Evolutionary conservation across 257 asterid species (phyloP).

Genomic region (Petunia secreta): DNA sequence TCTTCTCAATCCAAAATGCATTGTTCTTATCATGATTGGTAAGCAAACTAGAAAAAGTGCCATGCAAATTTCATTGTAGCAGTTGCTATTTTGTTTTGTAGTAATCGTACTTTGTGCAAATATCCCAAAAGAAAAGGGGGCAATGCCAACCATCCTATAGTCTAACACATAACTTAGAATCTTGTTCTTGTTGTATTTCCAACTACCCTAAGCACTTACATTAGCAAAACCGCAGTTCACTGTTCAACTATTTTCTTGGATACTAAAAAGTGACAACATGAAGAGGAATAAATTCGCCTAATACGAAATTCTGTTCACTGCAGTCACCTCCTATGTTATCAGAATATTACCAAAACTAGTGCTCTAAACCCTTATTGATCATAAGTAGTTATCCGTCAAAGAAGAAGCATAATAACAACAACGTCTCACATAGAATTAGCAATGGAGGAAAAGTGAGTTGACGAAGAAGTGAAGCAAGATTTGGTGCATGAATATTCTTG

Average conservation of each 20-base stretch:
- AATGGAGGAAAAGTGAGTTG: background rate
- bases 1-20: background rate
- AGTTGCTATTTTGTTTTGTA: constrained; percentile 62
- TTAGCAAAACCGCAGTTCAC: constrained; percentile 36
- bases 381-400: background rate
- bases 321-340: background rate
- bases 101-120: constrained; percentile 47
- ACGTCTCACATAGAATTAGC: background rate
- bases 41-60: background rate
- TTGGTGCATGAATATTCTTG: constrained; percentile 21
- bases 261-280: constrained; percentile 24
- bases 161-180: constrained; percentile 34
- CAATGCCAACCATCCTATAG: constrained; percentile 30
- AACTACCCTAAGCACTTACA: constrained; percentile 33
- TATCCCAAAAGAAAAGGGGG: constrained; percentile 35
- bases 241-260: constrained; percentile 52
- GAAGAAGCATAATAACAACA: too few relatives aligned
- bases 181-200: constrained; percentile 15
- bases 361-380: background rate
- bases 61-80: constrained; percentile 42
- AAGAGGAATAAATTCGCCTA: background rate
- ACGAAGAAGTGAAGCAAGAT: background rate
- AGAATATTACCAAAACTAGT: background rate
- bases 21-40: background rate
- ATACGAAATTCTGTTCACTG: background rate